Evolutionary conservation across 805 yeast genomes (phyloP).

Genomic region (Ogataea degrootiae): DNA sequence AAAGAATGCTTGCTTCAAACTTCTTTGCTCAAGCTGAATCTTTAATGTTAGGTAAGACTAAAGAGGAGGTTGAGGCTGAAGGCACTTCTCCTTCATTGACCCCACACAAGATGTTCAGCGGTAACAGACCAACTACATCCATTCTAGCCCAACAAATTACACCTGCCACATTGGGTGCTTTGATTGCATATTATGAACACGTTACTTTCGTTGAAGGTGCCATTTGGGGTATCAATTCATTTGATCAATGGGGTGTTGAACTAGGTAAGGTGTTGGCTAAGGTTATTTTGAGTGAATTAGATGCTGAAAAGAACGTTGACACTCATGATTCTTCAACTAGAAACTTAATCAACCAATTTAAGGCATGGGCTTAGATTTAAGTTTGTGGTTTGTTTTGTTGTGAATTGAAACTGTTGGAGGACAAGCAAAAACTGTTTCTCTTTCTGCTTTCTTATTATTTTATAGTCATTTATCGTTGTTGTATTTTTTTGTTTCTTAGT

Average conservation of each 20-base stretch:
- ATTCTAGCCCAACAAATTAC: slow-evolving; percentile 94
- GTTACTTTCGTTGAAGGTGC: slow-evolving; percentile 98
- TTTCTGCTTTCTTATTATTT: too few relatives aligned
- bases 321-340: slow-evolving; percentile 89
- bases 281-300: slow-evolving; percentile 87
- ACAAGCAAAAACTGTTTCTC: too few relatives aligned
- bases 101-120: slow-evolving; percentile 95
- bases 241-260: slow-evolving; percentile 99
- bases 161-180: slow-evolving; percentile 92
- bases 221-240: slow-evolving; percentile 98
- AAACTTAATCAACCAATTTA: slow-evolving; percentile 92
- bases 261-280: slow-evolving; percentile 97
- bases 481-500: too few relatives aligned
- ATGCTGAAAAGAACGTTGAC: slow-evolving; percentile 48
- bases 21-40: slow-evolving; percentile 99
- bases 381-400: too few relatives aligned
- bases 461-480: too few relatives aligned
- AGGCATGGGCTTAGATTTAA: slow-evolving; percentile 57
- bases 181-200: slow-evolving; percentile 97
- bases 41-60: slow-evolving; percentile 91
- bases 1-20: slow-evolving; percentile 97
- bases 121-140: slow-evolving; percentile 98
- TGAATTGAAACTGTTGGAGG: too few relatives aligned
- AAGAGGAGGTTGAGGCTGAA: slow-evolving; percentile 77
- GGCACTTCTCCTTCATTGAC: slow-evolving; percentile 78